These are phyloP conservation scores for Acacia acuminata DNA, from an alignment of 306 rosid genomes.

Conservation along the genomic window DNA sequence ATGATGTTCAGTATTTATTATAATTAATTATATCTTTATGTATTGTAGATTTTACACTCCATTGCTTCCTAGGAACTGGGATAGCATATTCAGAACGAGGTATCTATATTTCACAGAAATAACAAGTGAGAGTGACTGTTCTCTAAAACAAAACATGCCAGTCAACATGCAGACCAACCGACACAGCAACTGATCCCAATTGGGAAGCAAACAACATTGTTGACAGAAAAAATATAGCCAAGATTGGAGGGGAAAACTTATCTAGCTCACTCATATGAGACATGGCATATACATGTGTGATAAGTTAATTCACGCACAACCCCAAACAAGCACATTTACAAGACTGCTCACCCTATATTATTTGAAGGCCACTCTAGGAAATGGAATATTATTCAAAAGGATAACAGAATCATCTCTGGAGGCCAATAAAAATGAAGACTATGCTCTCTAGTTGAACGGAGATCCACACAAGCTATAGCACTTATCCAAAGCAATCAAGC, in stretches of 20 bases:
- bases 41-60: neutral
- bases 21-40: neutral
- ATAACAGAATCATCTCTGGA: neutral
- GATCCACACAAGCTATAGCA: neutral
- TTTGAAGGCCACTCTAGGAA: neutral
- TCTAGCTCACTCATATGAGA: neutral
- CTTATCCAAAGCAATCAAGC: neutral
- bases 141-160: neutral
- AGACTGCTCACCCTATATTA: neutral
- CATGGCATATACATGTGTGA: neutral
- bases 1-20: neutral
- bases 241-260: neutral
- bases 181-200: neutral
- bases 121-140: neutral
- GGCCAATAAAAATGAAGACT: neutral
- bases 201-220: neutral
- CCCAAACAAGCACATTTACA: neutral
- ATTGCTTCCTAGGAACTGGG: neutral
- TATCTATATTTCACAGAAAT: neutral
- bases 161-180: neutral
- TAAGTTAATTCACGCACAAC: neutral
- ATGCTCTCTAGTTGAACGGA: neutral
- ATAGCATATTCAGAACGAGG: neutral
- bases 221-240: neutral
- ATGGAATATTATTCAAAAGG: neutral